Base-by-base conservation (phyloP, 495 filamentous ascomycete genomes). In the Podospora pseudoanserina region DNA sequence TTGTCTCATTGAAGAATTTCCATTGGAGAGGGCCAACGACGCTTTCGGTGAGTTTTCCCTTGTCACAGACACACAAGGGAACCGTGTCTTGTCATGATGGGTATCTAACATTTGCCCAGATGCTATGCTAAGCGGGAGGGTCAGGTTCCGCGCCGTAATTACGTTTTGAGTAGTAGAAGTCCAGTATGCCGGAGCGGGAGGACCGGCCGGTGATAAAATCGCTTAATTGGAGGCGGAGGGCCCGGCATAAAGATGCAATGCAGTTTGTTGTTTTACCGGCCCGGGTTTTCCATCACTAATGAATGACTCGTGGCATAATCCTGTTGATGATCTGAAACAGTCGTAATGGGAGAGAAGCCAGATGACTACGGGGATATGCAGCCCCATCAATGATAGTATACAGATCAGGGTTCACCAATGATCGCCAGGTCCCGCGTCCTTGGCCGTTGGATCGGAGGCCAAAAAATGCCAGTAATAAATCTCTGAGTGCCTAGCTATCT, bases 1-100 rank as follows among this genome's bases (percentile, higher is more conserved):
- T 67, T 91, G 87, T 73, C 70, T 88, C 79, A 79, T 91, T 27
- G 85, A 91, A 79, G 86, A 79, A 70, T 90, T 85, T 67, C 84
- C 85, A 7, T 77, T 92, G 5, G 79, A 82, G 1, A 83, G 87
- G 60, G 86, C 77, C 0, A 79, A 86, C 63, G 83, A 86, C 65
- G 86, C 86, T 4, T 85, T 79, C 72, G 79, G 30, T 32, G 30
- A 32, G 30, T 32, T 32, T 32, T 32, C 30, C 7, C 30, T 7
- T 32, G 30, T 7, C 30, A 0, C 30, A 32, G 23, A 23, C 23
- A 23, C 23, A 23, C 23, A 2, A 23, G 1, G 23, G 23, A 23
- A 23, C 1, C 1, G 23, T 23, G 23, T 23, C 23, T 2, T 23
- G 23, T 23, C 23, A 23, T 23, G 23, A 23, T 23, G 23, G 23